A percentile compares a stretch with the other conserved stretches of the same genome.
Evolutionary conservation across 139 green algal genomes (phyloP).

Genomic region (Chlorella vulgaris): DNA sequence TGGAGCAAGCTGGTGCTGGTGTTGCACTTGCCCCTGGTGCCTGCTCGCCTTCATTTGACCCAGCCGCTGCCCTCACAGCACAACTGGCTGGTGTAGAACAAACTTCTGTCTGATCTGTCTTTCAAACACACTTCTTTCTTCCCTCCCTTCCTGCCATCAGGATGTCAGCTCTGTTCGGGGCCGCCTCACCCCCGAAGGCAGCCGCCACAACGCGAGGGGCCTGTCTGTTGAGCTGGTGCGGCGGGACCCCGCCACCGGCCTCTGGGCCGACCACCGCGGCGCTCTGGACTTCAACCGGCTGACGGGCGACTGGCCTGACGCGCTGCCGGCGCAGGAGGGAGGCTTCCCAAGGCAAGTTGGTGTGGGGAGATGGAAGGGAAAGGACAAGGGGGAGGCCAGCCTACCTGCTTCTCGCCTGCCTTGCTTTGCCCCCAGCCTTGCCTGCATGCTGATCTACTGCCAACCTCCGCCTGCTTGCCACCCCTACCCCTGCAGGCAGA

Average conservation of each 20-base stretch:
- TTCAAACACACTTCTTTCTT: background rate
- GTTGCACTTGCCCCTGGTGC: background rate
- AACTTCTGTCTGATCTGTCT: too few relatives aligned
- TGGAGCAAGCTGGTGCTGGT: background rate
- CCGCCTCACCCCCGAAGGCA: background rate
- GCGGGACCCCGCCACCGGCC: conserved; percentile 11
- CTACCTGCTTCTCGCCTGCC: background rate
- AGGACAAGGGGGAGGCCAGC: background rate
- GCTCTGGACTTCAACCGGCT: conserved; percentile 48
- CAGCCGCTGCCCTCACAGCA: too few relatives aligned
- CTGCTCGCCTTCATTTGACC: too few relatives aligned
- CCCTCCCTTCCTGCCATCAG: background rate
- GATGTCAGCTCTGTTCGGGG: background rate
- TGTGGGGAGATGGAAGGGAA: background rate
- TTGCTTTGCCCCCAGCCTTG: background rate
- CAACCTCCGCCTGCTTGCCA: background rate
- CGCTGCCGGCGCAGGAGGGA: conserved; percentile 2
- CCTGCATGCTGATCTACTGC: too few relatives aligned
- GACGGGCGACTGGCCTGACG: conserved; percentile 36
- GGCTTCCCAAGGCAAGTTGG: background rate
- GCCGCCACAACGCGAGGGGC: conserved; percentile 31
- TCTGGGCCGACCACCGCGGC: conserved; percentile 31
- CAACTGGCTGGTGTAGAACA: too few relatives aligned
- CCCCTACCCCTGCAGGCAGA: background rate
- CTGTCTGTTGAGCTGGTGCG: conserved; percentile 27